Evolutionary conservation across 78 protist species (phyloP).

Genomic region (Tieghemostelium lacteum): DNA sequence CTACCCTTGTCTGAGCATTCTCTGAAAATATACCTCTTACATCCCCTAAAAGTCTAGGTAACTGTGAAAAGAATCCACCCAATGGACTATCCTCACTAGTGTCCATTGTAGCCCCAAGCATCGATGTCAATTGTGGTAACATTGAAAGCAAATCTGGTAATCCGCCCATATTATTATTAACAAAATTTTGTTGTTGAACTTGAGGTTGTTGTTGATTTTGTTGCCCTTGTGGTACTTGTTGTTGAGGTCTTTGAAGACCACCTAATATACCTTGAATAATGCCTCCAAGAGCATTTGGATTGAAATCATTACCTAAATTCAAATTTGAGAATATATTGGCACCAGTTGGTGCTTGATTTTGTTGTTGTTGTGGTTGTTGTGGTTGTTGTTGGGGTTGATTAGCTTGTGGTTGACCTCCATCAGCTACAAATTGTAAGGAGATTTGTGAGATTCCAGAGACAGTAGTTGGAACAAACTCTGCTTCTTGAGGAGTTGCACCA

Average conservation of each 20-base stretch:
- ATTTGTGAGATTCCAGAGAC: constrained; percentile 34
- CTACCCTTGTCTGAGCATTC: not conserved
- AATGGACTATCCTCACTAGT: not conserved
- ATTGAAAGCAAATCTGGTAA: too few relatives aligned
- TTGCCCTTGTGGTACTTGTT: not conserved
- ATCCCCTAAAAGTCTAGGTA: constrained; percentile 13
- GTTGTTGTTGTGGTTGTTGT: constrained; percentile 2
- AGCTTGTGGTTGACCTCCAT: not conserved
- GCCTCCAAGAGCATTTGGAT: not conserved
- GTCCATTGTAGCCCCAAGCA: not conserved
- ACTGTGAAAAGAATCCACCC: not conserved
- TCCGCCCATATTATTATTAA: too few relatives aligned
- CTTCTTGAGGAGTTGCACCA: not conserved
- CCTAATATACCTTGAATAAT: not conserved
- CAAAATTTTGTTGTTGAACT: not conserved
- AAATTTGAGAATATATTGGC: not conserved
- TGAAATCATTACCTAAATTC: not conserved
- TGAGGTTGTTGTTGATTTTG: not conserved
- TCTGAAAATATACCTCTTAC: constrained; percentile 8
- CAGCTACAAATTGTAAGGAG: constrained; percentile 2
- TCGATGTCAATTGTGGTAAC: not conserved
- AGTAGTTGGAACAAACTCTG: constrained; percentile 6
- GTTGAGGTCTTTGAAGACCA: not conserved
- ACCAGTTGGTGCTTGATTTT: not conserved
- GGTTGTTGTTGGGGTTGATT: not conserved